phyloP scores from a whole-genome alignment of 345 rosid species.

The Trapa bicornis region DNA sequence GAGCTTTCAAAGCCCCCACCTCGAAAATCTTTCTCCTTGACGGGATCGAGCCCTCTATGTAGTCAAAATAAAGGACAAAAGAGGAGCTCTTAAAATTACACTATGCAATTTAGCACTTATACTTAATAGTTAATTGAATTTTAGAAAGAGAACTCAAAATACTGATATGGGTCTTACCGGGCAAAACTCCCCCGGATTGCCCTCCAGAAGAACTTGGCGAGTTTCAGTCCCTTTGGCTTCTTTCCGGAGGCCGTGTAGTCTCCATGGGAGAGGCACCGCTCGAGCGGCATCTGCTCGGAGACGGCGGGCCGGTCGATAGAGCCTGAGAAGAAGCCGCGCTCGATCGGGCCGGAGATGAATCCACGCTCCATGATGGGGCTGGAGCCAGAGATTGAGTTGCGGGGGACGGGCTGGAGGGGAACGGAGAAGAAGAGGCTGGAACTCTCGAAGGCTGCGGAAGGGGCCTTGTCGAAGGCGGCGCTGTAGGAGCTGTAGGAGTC shows the following conservation, averaged over 20 bases:
- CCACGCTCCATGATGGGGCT: constrained; percentile 39
- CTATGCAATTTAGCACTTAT: too few relatives aligned
- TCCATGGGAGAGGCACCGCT: constrained; percentile 10
- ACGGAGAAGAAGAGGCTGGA: constrained; percentile 67
- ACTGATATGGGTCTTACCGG: background rate
- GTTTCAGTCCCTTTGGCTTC: constrained; percentile 22
- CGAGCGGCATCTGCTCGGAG: background rate
- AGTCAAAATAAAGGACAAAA: too few relatives aligned
- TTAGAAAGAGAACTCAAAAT: too few relatives aligned
- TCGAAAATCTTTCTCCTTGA: background rate
- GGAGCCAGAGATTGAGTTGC: constrained; percentile 29
- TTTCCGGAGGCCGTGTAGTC: constrained; percentile 5
- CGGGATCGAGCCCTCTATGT: background rate
- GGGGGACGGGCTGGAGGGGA: constrained; percentile 73
- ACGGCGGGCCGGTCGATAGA: constrained; percentile 19
- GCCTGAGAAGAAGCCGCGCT: constrained; percentile 33
- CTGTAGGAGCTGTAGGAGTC: constrained; percentile 24
- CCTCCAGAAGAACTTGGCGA: constrained; percentile 26
- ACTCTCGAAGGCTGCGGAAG: constrained; percentile 68
- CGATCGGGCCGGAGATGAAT: constrained; percentile 29
- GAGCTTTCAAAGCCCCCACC: background rate
- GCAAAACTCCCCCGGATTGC: constrained; percentile 30
- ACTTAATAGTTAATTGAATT: too few relatives aligned
- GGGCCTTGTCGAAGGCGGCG: constrained; percentile 33
- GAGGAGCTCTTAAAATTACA: too few relatives aligned